Percentiles rank a stretch among this genome's conserved stretches.
Conservation (phyloP, 306 rosid species). For the Malus sieversii region DNA sequence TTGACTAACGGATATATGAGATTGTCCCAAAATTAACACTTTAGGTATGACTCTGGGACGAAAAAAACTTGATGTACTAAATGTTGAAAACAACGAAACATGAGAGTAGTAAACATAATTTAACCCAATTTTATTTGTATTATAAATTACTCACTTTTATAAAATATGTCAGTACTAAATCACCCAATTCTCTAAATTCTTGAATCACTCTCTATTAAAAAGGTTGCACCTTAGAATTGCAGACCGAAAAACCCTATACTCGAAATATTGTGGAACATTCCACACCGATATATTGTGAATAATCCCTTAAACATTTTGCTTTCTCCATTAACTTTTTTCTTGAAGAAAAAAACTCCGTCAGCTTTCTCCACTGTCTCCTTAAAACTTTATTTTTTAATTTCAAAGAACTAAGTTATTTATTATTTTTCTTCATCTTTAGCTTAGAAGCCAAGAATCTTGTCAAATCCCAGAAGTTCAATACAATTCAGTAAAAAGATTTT, state of each 20-base stretch:
- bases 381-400: not conserved
- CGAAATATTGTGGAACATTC: too few species aligned
- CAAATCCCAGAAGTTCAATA: constrained; percentile 18
- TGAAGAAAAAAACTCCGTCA: too few species aligned
- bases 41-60: too few species aligned
- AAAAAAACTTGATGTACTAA: too few species aligned
- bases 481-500: constrained; percentile 7
- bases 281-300: too few species aligned
- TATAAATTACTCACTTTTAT: too few species aligned
- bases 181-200: not conserved
- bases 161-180: not conserved
- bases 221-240: too few species aligned
- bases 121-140: not conserved
- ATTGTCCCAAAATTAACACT: too few species aligned
- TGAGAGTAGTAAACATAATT: too few species aligned
- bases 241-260: too few species aligned
- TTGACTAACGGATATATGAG: too few species aligned
- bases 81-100: too few species aligned
- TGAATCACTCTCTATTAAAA: not conserved
- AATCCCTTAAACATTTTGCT: not conserved
- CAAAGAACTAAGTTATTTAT: not conserved
- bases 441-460: constrained; percentile 33
- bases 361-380: not conserved
- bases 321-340: not conserved
- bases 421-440: constrained; percentile 4